These are phyloP conservation scores for Diaporthe caulivora DNA, from an alignment of 2,329 filamentous ascomycete species.

Conservation along the genomic window DNA sequence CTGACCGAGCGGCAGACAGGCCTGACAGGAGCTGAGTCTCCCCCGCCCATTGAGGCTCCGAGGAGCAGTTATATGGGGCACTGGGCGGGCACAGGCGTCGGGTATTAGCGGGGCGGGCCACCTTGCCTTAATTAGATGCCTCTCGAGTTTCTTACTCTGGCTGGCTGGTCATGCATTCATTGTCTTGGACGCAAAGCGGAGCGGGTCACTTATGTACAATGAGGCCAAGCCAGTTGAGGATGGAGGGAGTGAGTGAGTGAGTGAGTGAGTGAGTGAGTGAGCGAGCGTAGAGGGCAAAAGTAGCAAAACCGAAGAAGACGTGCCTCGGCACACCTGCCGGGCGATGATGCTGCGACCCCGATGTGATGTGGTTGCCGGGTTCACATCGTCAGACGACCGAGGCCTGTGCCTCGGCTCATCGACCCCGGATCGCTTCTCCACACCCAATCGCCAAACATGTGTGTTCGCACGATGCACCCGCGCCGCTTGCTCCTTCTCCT, in stretches of 20 bases:
- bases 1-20: background rate
- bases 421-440: slow-evolving; percentile 28
- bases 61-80: slow-evolving; percentile 22
- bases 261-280: background rate
- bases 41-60: slow-evolving; percentile 3
- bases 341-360: slow-evolving; percentile 21
- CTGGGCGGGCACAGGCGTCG: slow-evolving; percentile 3
- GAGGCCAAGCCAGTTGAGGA: background rate
- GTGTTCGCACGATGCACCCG: slow-evolving; percentile 32
- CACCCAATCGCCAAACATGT: slow-evolving; percentile 30
- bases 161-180: no score
- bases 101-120: slow-evolving; percentile 37
- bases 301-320: no score
- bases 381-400: slow-evolving; percentile 28
- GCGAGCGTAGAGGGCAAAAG: background rate
- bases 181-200: background rate
- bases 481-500: slow-evolving; percentile 29
- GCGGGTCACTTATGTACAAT: background rate
- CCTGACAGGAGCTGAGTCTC: background rate
- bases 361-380: slow-evolving; percentile 9
- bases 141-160: no score
- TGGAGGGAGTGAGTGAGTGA: background rate
- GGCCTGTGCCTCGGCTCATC: slow-evolving; percentile 29
- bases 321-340: slow-evolving; percentile 23
- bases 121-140: no score